Conservation (phyloP, 768 basidiomycete species). For the Phlebiopsis flavidoalba region DNA sequence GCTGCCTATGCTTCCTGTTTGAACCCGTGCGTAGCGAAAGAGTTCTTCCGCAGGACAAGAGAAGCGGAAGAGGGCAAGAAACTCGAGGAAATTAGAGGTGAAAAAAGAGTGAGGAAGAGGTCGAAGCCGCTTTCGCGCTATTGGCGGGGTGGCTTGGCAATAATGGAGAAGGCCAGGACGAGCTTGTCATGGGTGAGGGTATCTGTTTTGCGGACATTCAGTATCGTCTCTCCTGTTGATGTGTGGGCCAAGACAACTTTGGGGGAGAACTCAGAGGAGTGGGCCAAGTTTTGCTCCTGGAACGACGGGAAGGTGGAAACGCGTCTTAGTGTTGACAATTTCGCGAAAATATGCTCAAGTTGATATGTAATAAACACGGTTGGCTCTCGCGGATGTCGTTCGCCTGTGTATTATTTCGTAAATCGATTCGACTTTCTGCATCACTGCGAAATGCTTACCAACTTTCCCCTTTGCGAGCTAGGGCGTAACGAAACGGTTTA, state of each 20-base stretch:
- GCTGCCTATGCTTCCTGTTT: slow-evolving; percentile 13
- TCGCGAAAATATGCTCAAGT: slow-evolving; percentile 27
- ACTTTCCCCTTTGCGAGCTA: too few species aligned
- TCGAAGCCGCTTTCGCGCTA: slow-evolving; percentile 19
- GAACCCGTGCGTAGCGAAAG: slow-evolving; percentile 23
- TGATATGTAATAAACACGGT: not conserved
- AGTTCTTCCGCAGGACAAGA: slow-evolving; percentile 30
- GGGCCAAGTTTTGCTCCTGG: slow-evolving; percentile 31
- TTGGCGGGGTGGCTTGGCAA: slow-evolving; percentile 28
- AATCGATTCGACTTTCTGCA: too few species aligned
- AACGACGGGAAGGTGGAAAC: slow-evolving; percentile 36
- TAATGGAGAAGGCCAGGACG: slow-evolving; percentile 21
- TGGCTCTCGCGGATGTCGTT: too few species aligned
- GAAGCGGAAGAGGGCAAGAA: slow-evolving; percentile 27
- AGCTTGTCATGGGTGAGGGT: slow-evolving; percentile 27
- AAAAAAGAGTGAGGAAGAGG: slow-evolving; percentile 23
- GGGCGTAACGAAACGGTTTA: too few species aligned
- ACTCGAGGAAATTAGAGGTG: slow-evolving; percentile 32
- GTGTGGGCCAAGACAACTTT: slow-evolving; percentile 28
- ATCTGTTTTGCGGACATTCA: slow-evolving; percentile 32
- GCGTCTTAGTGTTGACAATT: slow-evolving; percentile 23
- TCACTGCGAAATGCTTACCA: too few species aligned
- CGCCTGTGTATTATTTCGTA: too few species aligned
- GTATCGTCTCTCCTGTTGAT: slow-evolving; percentile 28
- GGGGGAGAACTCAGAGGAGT: slow-evolving; percentile 24